Evolutionary conservation across 2,329 filamentous ascomycete genomes (phyloP), one percentile per base, ranked within the genome.

Genomic region (Paraphaeosphaeria sporulosa): DNA sequence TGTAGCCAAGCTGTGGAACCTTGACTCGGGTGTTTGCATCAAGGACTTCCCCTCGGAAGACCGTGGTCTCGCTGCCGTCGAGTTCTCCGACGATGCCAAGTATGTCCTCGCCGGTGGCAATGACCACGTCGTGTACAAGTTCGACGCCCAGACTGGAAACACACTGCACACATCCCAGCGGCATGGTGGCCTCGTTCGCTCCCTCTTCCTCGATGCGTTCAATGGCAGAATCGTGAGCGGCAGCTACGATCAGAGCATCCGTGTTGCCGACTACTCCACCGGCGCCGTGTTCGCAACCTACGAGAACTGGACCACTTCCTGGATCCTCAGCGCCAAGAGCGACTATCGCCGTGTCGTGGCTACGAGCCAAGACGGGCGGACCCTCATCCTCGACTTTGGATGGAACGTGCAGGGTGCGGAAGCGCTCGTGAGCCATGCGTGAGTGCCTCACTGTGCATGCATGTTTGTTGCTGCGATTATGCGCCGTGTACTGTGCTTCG

Each of bases 321-420:
- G 95, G 95, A 96, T 99, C 72, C 82, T 99, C 60, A 94, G 92
- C 65, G 95, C 95, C 54, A 97, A 97, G 84, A 94, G 92, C 64
- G 94, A 99, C 75, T 98, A 98, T 78, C 86, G 94, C 60, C 88
- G 95, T 63, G 95, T 99, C 64, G 92, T 99, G 63, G 95, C 93
- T 70, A 96, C 94, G 0, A 95, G 94, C 52, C 95, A 99, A 78
- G 94, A 97, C 72, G 91, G 94, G 36, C 90, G 96, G 74, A 93
- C 96, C 54, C 81, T 98, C 60, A 90, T 99, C 61, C 90, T 98
- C 84, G 95, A 99, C 80, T 99, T 98, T 81, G 95, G 87, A 17
- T 86, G 85, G 70, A 80, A 82, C 19, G 78, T 87, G 57, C 77
- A 83, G 61, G 84, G 84, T 32, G 81, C 84, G 61, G 83, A 86